Evolutionary conservation across 2,329 filamentous ascomycete species (phyloP).

Genomic region (Ambrosiella beaveri): DNA sequence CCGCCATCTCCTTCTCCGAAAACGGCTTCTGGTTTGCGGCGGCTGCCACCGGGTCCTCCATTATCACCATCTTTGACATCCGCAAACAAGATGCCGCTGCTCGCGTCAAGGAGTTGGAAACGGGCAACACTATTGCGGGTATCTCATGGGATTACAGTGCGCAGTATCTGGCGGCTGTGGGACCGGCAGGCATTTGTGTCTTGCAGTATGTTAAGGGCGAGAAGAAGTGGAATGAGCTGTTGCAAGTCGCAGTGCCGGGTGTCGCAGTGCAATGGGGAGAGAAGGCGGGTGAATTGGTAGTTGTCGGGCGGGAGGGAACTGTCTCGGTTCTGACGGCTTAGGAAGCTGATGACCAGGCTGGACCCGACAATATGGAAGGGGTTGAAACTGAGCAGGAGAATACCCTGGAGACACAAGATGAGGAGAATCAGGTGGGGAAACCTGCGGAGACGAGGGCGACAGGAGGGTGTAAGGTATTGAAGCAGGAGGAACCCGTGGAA

Average conservation of each 20-base stretch:
- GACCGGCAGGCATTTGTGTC: slow-evolving; percentile 64
- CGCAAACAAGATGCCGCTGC: slow-evolving; percentile 76
- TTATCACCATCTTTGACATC: slow-evolving; percentile 77
- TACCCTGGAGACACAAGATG: neutral
- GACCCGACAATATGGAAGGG: neutral
- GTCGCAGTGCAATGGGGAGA: slow-evolving; percentile 63
- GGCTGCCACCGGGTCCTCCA: slow-evolving; percentile 57
- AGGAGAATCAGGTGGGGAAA: neutral
- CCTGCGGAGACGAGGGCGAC: neutral
- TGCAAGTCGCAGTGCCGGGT: slow-evolving; percentile 58
- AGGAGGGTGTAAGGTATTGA: neutral
- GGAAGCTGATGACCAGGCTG: neutral
- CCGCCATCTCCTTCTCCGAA: slow-evolving; percentile 73
- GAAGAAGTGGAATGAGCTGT: slow-evolving; percentile 78
- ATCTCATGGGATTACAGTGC: slow-evolving; percentile 89
- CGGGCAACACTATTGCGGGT: slow-evolving; percentile 57
- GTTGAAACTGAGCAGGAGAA: neutral
- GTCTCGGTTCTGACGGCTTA: slow-evolving; percentile 50
- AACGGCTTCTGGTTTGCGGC: slow-evolving; percentile 94
- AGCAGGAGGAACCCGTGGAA: neutral
- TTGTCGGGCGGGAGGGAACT: slow-evolving; percentile 57
- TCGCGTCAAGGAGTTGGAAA: slow-evolving; percentile 69
- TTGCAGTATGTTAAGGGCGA: slow-evolving; percentile 76
- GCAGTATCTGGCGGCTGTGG: slow-evolving; percentile 74
- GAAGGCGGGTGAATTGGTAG: slow-evolving; percentile 55